Base-by-base conservation (phyloP, 768 basidiomycete species). In the Zangia roseola region DNA sequence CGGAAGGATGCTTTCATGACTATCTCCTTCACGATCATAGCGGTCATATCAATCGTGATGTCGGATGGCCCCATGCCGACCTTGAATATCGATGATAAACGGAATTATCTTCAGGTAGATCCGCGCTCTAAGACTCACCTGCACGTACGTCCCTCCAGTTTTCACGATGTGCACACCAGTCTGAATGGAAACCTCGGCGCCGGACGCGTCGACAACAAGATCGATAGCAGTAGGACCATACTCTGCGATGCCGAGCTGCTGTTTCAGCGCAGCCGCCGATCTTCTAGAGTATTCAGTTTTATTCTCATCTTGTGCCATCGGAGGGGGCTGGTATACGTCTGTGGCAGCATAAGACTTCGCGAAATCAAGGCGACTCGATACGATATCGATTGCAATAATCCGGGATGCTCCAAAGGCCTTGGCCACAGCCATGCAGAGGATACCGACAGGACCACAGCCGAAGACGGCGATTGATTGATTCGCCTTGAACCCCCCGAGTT, bases 401-500 rank as follows among this genome's bases (percentile, higher is more conserved):
- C 88, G 84, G 35, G 78, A 76, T 2, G 93, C 95, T 30, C 93
- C 94, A 40, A 95, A 75, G 3, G 94, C 94, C 65, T 88, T 94
- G 7, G 95, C 94, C n/a, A 93, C 91, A 7, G 91, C 94, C 88
- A 94, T 91, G 63, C 88, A 90, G 19, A 97, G 80, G 24, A 95
- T 72, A n/a, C 87, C 86, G 47, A 88, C 83, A 2, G 94, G 94
- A 2, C 94, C 91, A 53, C 85, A 94, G 25, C 94, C 94, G 60
- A 94, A 94, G 45, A 97, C 75, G 14, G 80, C 82, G 53, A 95
- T 83, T 31, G 82, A 83, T 63, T 93, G 83, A 58, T 82, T 83
- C 31, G 88, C 75, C 40, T 78, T 79, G 65, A 97, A 74, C 23
- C 75, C 72, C 17, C 86, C 94, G 25, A 94, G 74, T 55, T 79